Conservation (phyloP, 192 early-diverging fungal species). For the Chytriomyces hyalinus region DNA sequence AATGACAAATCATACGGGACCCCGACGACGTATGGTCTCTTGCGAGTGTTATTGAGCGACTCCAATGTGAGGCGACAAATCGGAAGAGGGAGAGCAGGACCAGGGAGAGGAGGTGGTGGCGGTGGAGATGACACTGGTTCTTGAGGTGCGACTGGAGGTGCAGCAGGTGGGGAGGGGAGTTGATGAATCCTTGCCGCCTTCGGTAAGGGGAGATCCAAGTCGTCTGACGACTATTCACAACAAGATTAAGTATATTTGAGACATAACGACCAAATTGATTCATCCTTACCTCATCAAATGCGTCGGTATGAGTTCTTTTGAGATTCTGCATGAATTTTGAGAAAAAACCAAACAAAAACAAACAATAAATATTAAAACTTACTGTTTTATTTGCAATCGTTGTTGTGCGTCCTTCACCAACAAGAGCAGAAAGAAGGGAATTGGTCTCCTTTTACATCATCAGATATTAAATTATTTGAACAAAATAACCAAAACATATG, state of each 20-base stretch:
- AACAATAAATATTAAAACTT: neutral
- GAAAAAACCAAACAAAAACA: neutral
- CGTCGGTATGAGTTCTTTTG: neutral
- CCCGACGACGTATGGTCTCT: neutral
- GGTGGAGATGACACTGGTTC: neutral
- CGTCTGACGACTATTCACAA: neutral
- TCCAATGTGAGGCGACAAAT: neutral
- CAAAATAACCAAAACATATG: too few species aligned
- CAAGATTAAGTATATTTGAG: neutral
- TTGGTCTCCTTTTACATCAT: too few species aligned
- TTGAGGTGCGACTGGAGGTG: neutral
- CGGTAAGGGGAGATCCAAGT: neutral
- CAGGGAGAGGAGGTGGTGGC: neutral
- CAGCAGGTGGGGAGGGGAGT: neutral
- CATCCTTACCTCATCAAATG: neutral
- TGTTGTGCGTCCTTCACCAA: too few species aligned
- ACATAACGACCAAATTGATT: slow-evolving; percentile 3
- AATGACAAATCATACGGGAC: neutral
- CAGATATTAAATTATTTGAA: too few species aligned
- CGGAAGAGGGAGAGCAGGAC: neutral
- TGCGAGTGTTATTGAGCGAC: neutral
- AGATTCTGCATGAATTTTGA: neutral
- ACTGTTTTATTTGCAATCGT: too few species aligned
- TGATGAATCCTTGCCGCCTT: neutral
- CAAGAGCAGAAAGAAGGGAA: too few species aligned